These are phyloP conservation scores for Chloris gayana DNA, from an alignment of 176 grass and related monocot species.

Conservation along the genomic window DNA sequence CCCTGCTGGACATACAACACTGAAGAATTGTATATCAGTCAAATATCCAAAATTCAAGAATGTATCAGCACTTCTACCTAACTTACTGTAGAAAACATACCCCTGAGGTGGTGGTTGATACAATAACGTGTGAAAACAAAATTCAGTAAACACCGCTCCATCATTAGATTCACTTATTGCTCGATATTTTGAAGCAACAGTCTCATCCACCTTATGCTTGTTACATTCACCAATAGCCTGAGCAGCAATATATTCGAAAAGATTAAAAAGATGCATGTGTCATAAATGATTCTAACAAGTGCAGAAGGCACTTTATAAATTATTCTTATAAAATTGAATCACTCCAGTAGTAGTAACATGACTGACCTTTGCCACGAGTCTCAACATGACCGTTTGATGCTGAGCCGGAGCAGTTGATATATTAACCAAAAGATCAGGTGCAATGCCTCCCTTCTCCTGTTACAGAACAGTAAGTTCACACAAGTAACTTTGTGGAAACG, in stretches of 20 bases:
- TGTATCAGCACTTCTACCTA: slow-evolving; percentile 9
- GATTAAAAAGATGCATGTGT: slow-evolving; percentile 10
- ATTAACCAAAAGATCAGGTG: slow-evolving; percentile 80
- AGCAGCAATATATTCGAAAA: slow-evolving; percentile 11
- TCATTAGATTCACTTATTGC: slow-evolving; percentile 62
- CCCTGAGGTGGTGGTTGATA: slow-evolving; percentile 74
- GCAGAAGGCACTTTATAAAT: background rate
- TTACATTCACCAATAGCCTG: slow-evolving; percentile 88
- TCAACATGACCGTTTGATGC: slow-evolving; percentile 89
- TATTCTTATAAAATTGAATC: background rate
- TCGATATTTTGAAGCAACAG: slow-evolving; percentile 67
- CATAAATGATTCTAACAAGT: slow-evolving; percentile 13
- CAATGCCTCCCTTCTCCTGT: slow-evolving; percentile 73
- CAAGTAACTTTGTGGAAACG: slow-evolving; percentile 22
- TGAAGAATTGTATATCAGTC: slow-evolving; percentile 36
- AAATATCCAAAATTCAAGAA: slow-evolving; percentile 7
- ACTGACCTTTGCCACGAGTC: slow-evolving; percentile 79
- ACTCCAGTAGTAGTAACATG: background rate
- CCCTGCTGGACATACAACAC: slow-evolving; percentile 73
- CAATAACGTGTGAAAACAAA: slow-evolving; percentile 81
- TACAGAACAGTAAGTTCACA: slow-evolving; percentile 18
- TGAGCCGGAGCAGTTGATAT: slow-evolving; percentile 71
- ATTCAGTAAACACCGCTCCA: slow-evolving; percentile 72
- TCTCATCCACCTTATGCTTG: slow-evolving; percentile 62
- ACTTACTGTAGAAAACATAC: slow-evolving; percentile 53